Base-by-base conservation (phyloP, 202 grass and related monocot species). In the Schoenoplectus triqueter region DNA sequence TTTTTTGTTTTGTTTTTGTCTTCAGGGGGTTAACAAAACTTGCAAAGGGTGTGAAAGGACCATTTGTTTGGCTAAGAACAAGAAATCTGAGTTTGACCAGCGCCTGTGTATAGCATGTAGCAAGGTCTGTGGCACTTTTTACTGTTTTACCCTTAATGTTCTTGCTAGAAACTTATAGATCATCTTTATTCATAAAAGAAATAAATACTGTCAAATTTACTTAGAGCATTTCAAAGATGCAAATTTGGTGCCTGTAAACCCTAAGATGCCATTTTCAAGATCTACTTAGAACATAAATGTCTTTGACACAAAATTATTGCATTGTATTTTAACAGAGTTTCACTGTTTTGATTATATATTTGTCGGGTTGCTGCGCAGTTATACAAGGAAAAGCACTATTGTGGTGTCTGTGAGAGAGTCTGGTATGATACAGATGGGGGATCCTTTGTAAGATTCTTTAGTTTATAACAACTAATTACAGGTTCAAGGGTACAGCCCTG, bases 351-450 rank as follows among this genome's bases (percentile, higher is more conserved):
- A 65, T 86, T 46, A 52, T 64, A 21, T 84, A 39, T 85, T 69
- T 84, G 68, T 42, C 52, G 83, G 82, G 66, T 83, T 11, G 5
- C 54, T 64, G 14, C 89, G 84, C 91, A 99, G 96, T 85, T 99
- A 80, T 87, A 94, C 69, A 88, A 92, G 79, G 93, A 89, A 8
- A 99, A 93, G 21, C 96, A 92, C 19, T 96, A 99, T 70, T 99
- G 96, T 85, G 93, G 96, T 73, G 93, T 99, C 77, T 99, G 96
- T 84, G 95, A 92, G 90, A 94, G 92, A 88, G 93, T 99, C 70
- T 99, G 96, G 96, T 92, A 95, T 39, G 91, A 95, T 66, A 99
- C 93, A 7, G 96, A 99, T 88, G 91, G 91, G 81, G 96, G 93
- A 78, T 90, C 90, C 85, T 99, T 90, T 92, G 96, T 98, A 92